A percentile compares a stretch with the other conserved stretches of the same genome.
Conservation (phyloP, 768 basidiomycete species). For the Crassisporium funariophilum region DNA sequence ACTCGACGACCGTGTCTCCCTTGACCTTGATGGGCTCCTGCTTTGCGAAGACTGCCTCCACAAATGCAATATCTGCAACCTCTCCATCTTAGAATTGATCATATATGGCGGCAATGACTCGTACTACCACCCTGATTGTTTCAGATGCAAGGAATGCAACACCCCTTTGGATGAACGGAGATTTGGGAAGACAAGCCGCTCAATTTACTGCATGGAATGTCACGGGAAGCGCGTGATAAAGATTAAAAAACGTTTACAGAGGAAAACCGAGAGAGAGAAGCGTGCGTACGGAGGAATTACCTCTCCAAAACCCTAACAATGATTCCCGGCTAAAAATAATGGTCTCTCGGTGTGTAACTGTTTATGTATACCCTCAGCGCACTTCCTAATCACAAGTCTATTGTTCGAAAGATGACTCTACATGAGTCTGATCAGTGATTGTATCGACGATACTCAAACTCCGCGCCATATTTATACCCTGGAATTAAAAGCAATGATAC, state of each 20-base stretch:
- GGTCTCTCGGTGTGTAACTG: too few species aligned
- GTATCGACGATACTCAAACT: too few species aligned
- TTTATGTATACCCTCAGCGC: too few species aligned
- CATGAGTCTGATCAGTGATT: too few species aligned
- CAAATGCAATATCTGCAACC: constrained; percentile 14
- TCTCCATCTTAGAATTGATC: constrained; percentile 8
- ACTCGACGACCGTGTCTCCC: constrained; percentile 14
- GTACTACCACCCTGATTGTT: constrained; percentile 16
- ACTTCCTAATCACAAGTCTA: too few species aligned
- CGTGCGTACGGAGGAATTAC: constrained; percentile 9
- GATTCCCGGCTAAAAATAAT: too few species aligned
- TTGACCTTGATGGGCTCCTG: constrained; percentile 16
- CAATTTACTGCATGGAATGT: constrained; percentile 17
- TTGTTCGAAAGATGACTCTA: too few species aligned
- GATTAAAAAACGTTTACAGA: constrained; percentile 11
- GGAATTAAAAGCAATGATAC: too few species aligned
- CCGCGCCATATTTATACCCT: too few species aligned
- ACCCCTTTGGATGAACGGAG: constrained; percentile 9
- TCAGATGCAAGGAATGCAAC: constrained; percentile 18
- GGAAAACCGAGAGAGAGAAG: constrained; percentile 6
- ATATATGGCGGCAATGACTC: constrained; percentile 4
- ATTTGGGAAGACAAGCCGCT: constrained; percentile 13
- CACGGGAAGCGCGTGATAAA: constrained; percentile 10
- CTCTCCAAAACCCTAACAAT: background rate
- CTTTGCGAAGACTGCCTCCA: constrained; percentile 18